These are phyloP conservation scores for Pleoardoris graminearum DNA, from an alignment of 2,329 filamentous ascomycete genomes.

Conservation along the genomic window DNA sequence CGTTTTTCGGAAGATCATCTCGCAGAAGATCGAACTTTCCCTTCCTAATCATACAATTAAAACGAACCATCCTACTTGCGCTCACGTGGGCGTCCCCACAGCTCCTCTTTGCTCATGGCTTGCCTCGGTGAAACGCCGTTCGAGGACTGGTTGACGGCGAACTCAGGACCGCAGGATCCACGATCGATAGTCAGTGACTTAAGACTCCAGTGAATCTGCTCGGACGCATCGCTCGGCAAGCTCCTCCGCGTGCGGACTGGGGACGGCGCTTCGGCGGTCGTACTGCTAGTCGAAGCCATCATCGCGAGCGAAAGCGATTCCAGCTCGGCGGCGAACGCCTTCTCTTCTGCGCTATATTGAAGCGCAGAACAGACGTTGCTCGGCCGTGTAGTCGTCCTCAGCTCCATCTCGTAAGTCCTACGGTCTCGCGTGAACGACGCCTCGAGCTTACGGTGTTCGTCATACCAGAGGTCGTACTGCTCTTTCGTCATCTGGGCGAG, in stretches of 20 bases:
- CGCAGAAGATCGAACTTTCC: neutral
- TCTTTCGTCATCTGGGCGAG: slow-evolving; percentile 35
- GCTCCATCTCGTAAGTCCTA: slow-evolving; percentile 29
- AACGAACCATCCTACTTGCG: neutral
- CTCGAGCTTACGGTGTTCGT: slow-evolving; percentile 34
- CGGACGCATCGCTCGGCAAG: slow-evolving; percentile 37
- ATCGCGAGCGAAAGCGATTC: slow-evolving; percentile 38
- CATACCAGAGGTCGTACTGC: slow-evolving; percentile 39
- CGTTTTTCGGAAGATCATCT: neutral
- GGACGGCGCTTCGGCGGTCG: neutral
- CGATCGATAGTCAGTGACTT: slow-evolving; percentile 37
- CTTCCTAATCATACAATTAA: neutral
- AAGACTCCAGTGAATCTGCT: slow-evolving; percentile 43
- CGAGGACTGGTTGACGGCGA: slow-evolving; percentile 20
- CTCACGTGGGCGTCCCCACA: slow-evolving; percentile 20
- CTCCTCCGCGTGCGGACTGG: slow-evolving; percentile 24
- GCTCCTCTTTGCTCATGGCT: slow-evolving; percentile 24
- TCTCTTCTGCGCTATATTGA: slow-evolving; percentile 37
- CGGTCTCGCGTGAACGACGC: slow-evolving; percentile 31
- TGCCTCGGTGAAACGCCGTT: slow-evolving; percentile 15
- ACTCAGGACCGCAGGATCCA: slow-evolving; percentile 40
- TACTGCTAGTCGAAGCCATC: slow-evolving; percentile 26
- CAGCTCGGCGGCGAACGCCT: slow-evolving; percentile 35
- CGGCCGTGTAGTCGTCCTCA: slow-evolving; percentile 29
- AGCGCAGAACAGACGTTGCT: slow-evolving; percentile 36